Base-by-base conservation (phyloP, 1,284 basidiomycete species). In the Papiliotrema laurentii region DNA sequence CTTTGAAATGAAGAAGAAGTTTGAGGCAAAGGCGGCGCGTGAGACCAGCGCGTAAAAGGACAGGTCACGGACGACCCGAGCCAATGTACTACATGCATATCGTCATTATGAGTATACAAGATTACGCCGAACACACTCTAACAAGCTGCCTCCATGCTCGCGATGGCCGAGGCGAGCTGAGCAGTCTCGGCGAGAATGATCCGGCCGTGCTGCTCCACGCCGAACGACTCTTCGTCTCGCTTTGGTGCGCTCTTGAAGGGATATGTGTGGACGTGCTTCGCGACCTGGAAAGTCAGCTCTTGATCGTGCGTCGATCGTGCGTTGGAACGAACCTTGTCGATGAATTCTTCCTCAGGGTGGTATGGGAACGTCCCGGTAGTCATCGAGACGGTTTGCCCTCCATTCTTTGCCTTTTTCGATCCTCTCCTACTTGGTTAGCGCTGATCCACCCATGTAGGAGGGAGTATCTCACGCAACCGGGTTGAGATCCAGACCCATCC, bases 261-360 rank as follows among this genome's bases (percentile, higher is more conserved):
- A 63, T 85, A 94, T 31, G 86, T 83, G 47, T 83, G 66, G 0
- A 79, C 74, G 54, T 85, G 79, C 0, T 75, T 66, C 0, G 88
- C 81, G 47, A 80, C 74, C 84, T 90, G 63, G 4, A n/a, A 22
- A 25, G 21, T 39, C 42, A n/a, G 10, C 16, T 27, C 24, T 31
- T 28, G 10, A 14, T 19, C 24, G 22, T 43, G 30, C 27, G 6
- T 11, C 33, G 37, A 31, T 10, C 30, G 30, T 16, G 16, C 10
- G 10, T 9, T 10, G 30, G 10, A 5, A 66, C 78, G 39, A 44
- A 87, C 88, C 75, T 82, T 74, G 55, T 80, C 79, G 43, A 90
- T 83, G 45, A 78, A 76, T 43, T 85, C 84, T 69, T 94, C 91
- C 68, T 96, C 91, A 0, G 86, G 84, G 66, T 96, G 91, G 75